A percentile compares a stretch with the other conserved stretches of the same genome.
phyloP scores from a whole-genome alignment of 208 protist species.

The Cochliopodium minus region DNA sequence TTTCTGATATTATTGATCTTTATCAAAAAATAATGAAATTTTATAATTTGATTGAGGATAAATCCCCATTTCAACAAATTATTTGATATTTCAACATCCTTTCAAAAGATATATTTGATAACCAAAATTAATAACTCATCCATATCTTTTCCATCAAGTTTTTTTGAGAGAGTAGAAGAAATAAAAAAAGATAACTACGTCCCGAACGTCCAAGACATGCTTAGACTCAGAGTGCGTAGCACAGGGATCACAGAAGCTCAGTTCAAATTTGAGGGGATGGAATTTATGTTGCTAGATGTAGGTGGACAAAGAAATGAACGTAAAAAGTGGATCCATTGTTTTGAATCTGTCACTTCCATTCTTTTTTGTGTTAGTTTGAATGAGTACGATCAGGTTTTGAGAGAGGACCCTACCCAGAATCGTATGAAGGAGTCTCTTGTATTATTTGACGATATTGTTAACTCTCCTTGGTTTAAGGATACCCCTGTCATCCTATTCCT shows the following conservation, averaged over 20 bases:
- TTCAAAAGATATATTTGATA: no score
- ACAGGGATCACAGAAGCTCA: conserved; percentile 56
- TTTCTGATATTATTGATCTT: no score
- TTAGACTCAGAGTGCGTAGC: conserved; percentile 43
- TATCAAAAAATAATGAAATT: no score
- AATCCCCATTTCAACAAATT: no score
- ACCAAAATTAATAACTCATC: no score
- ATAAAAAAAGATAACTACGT: conserved; percentile 23
- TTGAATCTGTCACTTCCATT: conserved; percentile 17
- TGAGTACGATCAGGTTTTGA: conserved; percentile 46
- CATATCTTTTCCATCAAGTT: background rate
- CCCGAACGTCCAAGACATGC: conserved; percentile 47
- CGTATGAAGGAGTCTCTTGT: conserved; percentile 52
- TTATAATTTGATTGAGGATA: no score
- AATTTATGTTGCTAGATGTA: conserved; percentile 17
- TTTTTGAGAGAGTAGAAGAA: no score
- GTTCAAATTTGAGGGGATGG: conserved; percentile 36
- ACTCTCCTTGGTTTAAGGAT: conserved; percentile 38
- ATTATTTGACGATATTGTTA: conserved; percentile 55
- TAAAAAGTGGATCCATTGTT: conserved; percentile 24
- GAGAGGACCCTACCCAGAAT: conserved; percentile 43
- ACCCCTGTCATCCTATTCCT: conserved; percentile 56
- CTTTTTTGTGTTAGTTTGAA: conserved; percentile 37
- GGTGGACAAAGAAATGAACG: conserved; percentile 21
- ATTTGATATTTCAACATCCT: no score